Evolutionary conservation across 345 rosid species (phyloP), one percentile per base, ranked within the genome.

Genomic region (Arabis hirsuta): DNA sequence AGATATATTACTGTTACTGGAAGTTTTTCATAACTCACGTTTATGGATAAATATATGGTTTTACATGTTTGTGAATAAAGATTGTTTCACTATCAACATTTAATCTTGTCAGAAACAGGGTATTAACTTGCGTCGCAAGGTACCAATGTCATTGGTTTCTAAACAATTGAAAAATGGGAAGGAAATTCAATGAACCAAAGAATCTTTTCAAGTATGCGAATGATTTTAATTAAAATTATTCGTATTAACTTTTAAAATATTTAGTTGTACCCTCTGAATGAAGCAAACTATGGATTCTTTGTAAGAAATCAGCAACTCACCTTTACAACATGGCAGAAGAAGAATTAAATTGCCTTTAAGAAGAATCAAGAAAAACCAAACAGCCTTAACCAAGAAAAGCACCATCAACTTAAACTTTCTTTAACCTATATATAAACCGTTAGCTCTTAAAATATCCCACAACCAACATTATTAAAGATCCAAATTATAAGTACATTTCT

Each of bases 331-430:
- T 62, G 66, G 14, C 24, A 59, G 38, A 45, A 45, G 22, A 60
- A 13, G 53, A 72, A 62, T 3, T 32, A 42, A 62, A 48, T 29
- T 16, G 13, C 27, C 69, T 62, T 62, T 72, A 52, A 45, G 57
- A 73, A 73, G 57, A 73, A 73, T 84, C 77, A 47, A 63, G 67
- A 78, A 14, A 85, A 56, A 46, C 50, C 65, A 70, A 48, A 32
- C 84, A 81, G 82, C 82, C 85, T 86, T 82, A 22, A 74, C 46
- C 88, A 91, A 91, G 91, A 82, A 89, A 91, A 81, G 90, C 84
- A 88, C 92, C 47, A 68, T 14, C 11, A 19, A 9, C 41, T 34
- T 24, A 59, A 34, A 69, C 72, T 56, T 42, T 63, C 19, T 53
- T n/a, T 41, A 24, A 56, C 24, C 57, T 77, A 58, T 68, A 77